Base-by-base conservation (phyloP, 1,284 basidiomycete species). In the Pholiota adiposa region DNA sequence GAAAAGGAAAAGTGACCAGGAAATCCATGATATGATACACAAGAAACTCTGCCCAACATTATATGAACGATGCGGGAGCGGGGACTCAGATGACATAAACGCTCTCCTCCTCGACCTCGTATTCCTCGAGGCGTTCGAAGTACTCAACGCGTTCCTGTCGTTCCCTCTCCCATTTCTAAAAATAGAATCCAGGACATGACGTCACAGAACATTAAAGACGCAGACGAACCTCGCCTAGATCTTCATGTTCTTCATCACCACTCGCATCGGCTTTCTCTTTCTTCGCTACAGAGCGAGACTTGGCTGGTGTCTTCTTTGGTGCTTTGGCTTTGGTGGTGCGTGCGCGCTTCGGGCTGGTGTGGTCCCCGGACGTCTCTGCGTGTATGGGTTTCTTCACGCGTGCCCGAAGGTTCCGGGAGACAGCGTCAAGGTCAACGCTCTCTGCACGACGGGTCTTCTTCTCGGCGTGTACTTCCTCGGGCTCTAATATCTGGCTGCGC, bases 111-210 rank as follows among this genome's bases (percentile, higher is more conserved):
- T 79, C 78, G 16, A 87, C 73, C 60, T 80, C 73, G 63, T 86
- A 87, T 14, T 74, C 75, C 21, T 85, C 79, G 23, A 87, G 65
- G 56, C 78, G 75, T 67, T 78, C 80, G 71, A 85, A 87, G 68
- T 85, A 87, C 51, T 83, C 81, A 34, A 84, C 56, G n/a, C 84
- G 79, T 14, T 77, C 83, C 59, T 77, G 75, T n/a, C 82, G 79
- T 44, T 83, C 81, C 31, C 68, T 70, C 51, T 79, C 75, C 62
- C 74, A 75, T 65, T 71, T 76, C 81, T 83, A 63, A 29, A 56
- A 38, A 29, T 34, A 44, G 29, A 54, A 48, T 49, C 59, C 29
- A 27, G 27, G n/a, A 51, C 46, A 18, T 29, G 25, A 21, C 40
- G 8, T 57, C 38, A 38, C 4, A 21, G 14, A 43, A 46, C 14